phyloP scores from a whole-genome alignment of 371 early-diverging fungal genomes.

The Mucor sp. region DNA sequence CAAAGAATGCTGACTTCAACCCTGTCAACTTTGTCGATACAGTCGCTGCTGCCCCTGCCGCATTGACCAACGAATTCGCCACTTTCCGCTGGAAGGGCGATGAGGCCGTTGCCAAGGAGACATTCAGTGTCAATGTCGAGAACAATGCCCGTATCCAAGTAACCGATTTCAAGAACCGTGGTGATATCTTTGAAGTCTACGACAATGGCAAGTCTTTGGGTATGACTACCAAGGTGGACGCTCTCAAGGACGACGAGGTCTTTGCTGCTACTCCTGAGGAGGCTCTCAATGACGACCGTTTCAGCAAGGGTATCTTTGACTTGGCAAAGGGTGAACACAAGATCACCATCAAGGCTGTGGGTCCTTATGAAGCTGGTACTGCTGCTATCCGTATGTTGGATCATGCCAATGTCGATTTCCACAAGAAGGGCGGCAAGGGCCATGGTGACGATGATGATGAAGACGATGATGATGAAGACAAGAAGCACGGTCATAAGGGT shows the following conservation, averaged over 20 bases:
- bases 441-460: slow-evolving; percentile 11
- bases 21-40: slow-evolving; percentile 21
- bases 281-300: slow-evolving; percentile 40
- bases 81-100: slow-evolving; percentile 49
- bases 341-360: slow-evolving; percentile 44
- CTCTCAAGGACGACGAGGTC: slow-evolving; percentile 24
- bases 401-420: slow-evolving; percentile 11
- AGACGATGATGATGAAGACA: slow-evolving; percentile 5
- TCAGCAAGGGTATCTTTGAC: slow-evolving; percentile 44
- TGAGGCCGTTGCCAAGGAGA: slow-evolving; percentile 31
- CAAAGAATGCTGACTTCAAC: slow-evolving; percentile 22
- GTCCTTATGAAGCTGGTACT: slow-evolving; percentile 50
- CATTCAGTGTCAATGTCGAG: slow-evolving; percentile 37
- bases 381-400: slow-evolving; percentile 49
- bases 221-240: slow-evolving; percentile 34
- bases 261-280: slow-evolving; percentile 50
- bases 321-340: slow-evolving; percentile 44
- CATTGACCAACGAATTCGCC: slow-evolving; percentile 28
- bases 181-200: slow-evolving; percentile 46
- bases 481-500: slow-evolving; percentile 5
- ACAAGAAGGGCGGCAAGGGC: slow-evolving; percentile 21
- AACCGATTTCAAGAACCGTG: slow-evolving; percentile 50
- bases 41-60: slow-evolving; percentile 4
- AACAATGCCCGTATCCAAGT: slow-evolving; percentile 37
- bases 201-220: slow-evolving; percentile 45